Evolutionary conservation across 1,284 basidiomycete genomes (phyloP).

Genomic region (Moesziomyces antarcticus): DNA sequence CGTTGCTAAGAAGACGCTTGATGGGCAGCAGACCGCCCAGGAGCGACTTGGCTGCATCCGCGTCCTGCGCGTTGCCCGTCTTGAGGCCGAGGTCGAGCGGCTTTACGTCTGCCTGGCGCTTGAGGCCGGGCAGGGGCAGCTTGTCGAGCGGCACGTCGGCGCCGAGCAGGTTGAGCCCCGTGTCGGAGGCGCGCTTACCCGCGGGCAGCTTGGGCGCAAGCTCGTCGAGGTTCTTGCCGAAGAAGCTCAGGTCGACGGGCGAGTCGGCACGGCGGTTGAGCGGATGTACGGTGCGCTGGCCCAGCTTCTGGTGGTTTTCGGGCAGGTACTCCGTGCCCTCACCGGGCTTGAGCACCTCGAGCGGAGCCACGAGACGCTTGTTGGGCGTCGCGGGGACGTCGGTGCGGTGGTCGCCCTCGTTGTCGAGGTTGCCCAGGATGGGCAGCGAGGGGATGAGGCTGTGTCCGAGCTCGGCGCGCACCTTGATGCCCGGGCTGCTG

Average conservation of each 20-base stretch:
- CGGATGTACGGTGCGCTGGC: slow-evolving; percentile 27
- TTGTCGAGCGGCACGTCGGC: slow-evolving; percentile 10
- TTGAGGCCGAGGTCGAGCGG: not conserved
- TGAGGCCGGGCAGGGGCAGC: no score
- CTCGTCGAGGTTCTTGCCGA: slow-evolving; percentile 9
- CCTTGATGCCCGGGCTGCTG: slow-evolving; percentile 25
- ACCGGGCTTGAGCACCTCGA: slow-evolving; percentile 16
- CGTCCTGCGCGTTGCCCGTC: slow-evolving; percentile 29
- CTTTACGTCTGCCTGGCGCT: no score
- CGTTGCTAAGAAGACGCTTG: no score
- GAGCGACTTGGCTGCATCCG: slow-evolving; percentile 14
- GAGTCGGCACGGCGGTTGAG: slow-evolving; percentile 27
- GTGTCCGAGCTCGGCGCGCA: slow-evolving; percentile 17
- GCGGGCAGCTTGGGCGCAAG: slow-evolving; percentile 8
- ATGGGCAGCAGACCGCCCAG: slow-evolving; percentile 10
- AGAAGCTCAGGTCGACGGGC: slow-evolving; percentile 13
- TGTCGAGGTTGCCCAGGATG: slow-evolving; percentile 34
- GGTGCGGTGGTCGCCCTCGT: slow-evolving; percentile 37
- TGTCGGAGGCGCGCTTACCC: slow-evolving; percentile 16
- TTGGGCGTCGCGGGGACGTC: slow-evolving; percentile 15
- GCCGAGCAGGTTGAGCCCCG: slow-evolving; percentile 30
- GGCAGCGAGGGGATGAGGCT: slow-evolving; percentile 30
- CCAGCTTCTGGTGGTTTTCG: slow-evolving; percentile 29
- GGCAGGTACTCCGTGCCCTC: slow-evolving; percentile 17
- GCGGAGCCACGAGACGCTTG: slow-evolving; percentile 23